A percentile compares a stretch with the other conserved stretches of the same genome.
phyloP scores from a whole-genome alignment of 2,329 filamentous ascomycete genomes.

The Calonectria hongkongensis region DNA sequence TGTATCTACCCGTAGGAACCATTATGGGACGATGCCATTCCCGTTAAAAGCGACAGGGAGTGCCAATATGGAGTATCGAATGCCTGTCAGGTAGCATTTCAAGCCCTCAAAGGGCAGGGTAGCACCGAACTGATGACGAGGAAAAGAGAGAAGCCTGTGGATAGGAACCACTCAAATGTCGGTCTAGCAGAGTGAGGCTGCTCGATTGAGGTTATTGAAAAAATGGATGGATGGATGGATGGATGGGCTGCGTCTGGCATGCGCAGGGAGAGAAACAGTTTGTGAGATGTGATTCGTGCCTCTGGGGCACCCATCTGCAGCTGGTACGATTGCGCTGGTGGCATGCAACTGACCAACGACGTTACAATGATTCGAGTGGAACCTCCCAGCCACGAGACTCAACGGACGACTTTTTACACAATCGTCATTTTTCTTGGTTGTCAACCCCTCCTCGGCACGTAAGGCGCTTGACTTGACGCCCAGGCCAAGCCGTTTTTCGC shows the following conservation, averaged over 20 bases:
- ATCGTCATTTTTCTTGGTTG: conserved; percentile 16
- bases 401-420: conserved; percentile 34
- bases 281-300: conserved; percentile 49
- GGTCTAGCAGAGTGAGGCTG: conserved; percentile 48
- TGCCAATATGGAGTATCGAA: conserved; percentile 18
- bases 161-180: conserved; percentile 48
- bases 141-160: conserved; percentile 16
- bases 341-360: conserved; percentile 50
- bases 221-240: conserved; percentile 36
- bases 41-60: conserved; percentile 9
- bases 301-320: conserved; percentile 24
- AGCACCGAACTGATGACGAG: not conserved
- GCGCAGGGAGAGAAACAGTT: conserved; percentile 41
- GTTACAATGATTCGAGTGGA: conserved; percentile 51
- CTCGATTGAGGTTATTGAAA: conserved; percentile 34
- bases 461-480: conserved; percentile 23
- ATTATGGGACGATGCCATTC: conserved; percentile 35
- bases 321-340: conserved; percentile 50
- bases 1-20: conserved; percentile 24
- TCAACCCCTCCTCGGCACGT: conserved; percentile 13
- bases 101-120: conserved; percentile 24
- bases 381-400: conserved; percentile 42
- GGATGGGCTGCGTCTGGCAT: conserved; percentile 45
- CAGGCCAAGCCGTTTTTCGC: not conserved
- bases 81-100: conserved; percentile 20